These are phyloP conservation scores for Ceratobasidium sp. DNA, from an alignment of 1,284 basidiomycete species.

Conservation along the genomic window DNA sequence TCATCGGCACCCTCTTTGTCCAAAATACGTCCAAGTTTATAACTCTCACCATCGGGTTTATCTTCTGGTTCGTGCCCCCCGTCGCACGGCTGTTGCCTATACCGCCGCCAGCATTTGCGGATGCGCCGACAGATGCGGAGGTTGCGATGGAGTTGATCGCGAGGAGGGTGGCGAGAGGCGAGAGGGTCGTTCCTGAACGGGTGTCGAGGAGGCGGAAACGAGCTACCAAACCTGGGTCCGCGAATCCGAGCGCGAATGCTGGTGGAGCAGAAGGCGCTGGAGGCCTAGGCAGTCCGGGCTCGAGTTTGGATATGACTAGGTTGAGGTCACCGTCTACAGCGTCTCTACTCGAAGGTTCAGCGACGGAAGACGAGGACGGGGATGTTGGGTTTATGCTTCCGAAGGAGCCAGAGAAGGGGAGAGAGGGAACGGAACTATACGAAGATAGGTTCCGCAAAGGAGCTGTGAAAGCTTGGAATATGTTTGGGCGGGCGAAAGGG, in stretches of 20 bases:
- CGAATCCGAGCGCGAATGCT: too few relatives aligned
- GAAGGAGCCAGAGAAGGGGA: not conserved
- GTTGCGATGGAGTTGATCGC: constrained; percentile 77
- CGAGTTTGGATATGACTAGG: constrained; percentile 14
- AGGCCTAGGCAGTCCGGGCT: not conserved
- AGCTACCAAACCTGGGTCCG: too few relatives aligned
- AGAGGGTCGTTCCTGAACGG: constrained; percentile 63
- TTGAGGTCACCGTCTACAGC: constrained; percentile 18
- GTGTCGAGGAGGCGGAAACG: too few relatives aligned
- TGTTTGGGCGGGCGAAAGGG: constrained; percentile 22
- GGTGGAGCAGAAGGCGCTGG: too few relatives aligned
- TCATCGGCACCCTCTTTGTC: constrained; percentile 64
- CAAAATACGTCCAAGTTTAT: constrained; percentile 65
- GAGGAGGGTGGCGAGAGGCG: constrained; percentile 68
- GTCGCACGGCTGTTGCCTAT: constrained; percentile 64
- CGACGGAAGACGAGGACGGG: constrained; percentile 15
- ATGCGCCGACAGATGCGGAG: constrained; percentile 75
- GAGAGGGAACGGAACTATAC: not conserved
- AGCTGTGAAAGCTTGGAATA: constrained; percentile 37
- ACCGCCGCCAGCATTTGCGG: constrained; percentile 64
- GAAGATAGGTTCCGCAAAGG: constrained; percentile 33
- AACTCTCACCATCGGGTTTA: constrained; percentile 64
- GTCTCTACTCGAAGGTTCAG: constrained; percentile 15
- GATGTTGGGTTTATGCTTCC: constrained; percentile 22
- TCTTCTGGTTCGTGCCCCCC: constrained; percentile 76